Percentiles rank a stretch among this genome's conserved stretches.
These are phyloP conservation scores for Podila epicladia DNA, from an alignment of 192 early-diverging fungal genomes.

Conservation along the genomic window DNA sequence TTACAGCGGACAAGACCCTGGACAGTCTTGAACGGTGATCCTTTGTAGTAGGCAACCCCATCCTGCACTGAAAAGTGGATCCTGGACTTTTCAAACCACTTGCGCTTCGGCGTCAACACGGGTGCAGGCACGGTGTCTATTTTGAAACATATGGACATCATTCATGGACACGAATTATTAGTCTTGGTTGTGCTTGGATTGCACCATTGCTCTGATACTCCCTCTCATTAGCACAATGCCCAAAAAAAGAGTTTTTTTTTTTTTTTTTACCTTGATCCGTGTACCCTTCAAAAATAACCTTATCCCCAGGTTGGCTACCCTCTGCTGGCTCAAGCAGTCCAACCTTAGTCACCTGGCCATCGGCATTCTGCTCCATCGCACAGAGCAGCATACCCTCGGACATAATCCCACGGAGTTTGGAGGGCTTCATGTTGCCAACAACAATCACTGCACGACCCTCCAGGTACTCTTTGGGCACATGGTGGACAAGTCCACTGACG, in stretches of 20 bases:
- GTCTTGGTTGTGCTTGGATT: no score
- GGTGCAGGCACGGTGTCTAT: constrained; percentile 29
- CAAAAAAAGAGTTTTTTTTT: neutral
- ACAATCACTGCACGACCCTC: constrained; percentile 63
- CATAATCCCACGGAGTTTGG: constrained; percentile 68
- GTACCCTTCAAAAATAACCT: constrained; percentile 58
- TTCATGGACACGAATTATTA: no score
- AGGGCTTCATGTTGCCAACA: constrained; percentile 71
- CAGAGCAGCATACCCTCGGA: constrained; percentile 75
- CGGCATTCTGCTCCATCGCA: constrained; percentile 57
- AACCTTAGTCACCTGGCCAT: constrained; percentile 52
- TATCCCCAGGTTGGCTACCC: constrained; percentile 62
- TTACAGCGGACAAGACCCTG: constrained; percentile 39
- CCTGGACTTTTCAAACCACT: constrained; percentile 48
- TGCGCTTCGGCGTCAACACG: constrained; percentile 42
- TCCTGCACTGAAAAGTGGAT: constrained; percentile 36
- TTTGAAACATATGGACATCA: neutral
- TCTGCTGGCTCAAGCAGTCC: constrained; percentile 63
- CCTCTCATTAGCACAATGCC: neutral
- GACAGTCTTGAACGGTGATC: constrained; percentile 36
- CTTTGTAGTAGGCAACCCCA: constrained; percentile 46
- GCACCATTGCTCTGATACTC: no score
- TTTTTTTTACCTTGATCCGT: constrained; percentile 20
- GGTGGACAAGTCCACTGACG: constrained; percentile 70
- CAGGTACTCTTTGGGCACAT: constrained; percentile 61